Base-by-base conservation (phyloP, 176 grass and related monocot species). In the Avena sativa region DNA sequence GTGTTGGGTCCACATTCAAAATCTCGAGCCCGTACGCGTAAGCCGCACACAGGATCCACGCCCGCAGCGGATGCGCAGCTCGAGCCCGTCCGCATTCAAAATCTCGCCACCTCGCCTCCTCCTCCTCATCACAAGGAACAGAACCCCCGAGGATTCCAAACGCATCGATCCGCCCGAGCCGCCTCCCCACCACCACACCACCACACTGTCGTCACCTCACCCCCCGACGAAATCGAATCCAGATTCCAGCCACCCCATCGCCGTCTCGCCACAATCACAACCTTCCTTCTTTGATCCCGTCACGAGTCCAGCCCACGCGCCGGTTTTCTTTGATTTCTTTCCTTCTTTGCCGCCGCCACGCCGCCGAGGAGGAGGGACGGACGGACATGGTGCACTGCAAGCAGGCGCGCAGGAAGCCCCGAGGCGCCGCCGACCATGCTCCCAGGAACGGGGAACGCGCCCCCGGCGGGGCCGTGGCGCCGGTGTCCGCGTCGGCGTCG, bases 31-130 rank as follows among this genome's bases (percentile, higher is more conserved):
- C 25, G 25, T 25, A 25, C 25, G 25, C 25, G 25, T 25, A 25
- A 25, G 64, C 13, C 28, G 64, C 64, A 67, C 28, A 67, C 28
- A 67, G 71, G 71, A 50, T 26, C 71, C 47, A 28, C 46, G 47
- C 21, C 47, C 12, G 0, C 47, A 75, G 47, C 25, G 47, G 72
- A 75, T 75, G 25, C 62, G 14, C 40, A 2, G 7, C n/a, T 44
- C 71, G 10, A 73, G 19, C 70, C 9, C 23, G 23, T 25, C 62
- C 21, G 47, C 72, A 52, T 75, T 75, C 72, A 75, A 75, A 75
- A 52, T 75, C 72, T 75, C 47, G 72, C 72, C 23, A 75, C 72
- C 72, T 75, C 72, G 66, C 61, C 61, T 64, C 32, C 66, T 53
- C 51, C 14, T 14, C 2, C 40, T 43, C 40, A 6, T 40, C 38